Conservation (phyloP, 768 basidiomycete genomes). For the Hericium coralloides region DNA sequence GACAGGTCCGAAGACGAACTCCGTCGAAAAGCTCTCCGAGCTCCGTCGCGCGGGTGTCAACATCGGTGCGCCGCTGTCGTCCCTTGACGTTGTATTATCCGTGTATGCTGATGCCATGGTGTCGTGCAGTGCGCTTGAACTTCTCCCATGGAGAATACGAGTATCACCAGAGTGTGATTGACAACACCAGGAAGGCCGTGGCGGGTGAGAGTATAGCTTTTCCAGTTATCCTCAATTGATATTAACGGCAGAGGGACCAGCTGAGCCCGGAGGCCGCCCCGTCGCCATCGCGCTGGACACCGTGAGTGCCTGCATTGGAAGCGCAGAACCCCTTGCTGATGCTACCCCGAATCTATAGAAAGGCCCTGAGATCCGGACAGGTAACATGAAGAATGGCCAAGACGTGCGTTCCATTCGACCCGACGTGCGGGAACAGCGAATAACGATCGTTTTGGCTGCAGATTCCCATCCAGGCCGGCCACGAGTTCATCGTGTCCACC, state of each 20-base stretch:
- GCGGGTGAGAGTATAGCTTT: constrained; percentile 41
- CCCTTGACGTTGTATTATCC: not conserved
- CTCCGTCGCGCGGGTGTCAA: constrained; percentile 92
- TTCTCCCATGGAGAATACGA: constrained; percentile 99
- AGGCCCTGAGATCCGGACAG: constrained; percentile 99
- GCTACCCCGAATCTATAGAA: constrained; percentile 44
- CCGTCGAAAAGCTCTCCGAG: constrained; percentile 76
- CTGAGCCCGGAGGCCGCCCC: constrained; percentile 72
- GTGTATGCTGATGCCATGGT: constrained; percentile 1
- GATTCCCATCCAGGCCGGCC: constrained; percentile 82
- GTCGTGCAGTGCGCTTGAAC: constrained; percentile 89
- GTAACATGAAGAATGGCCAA: constrained; percentile 74
- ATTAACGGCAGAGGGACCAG: constrained; percentile 25
- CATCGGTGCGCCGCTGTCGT: constrained; percentile 52
- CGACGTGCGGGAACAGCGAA: constrained; percentile 3
- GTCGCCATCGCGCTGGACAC: constrained; percentile 98
- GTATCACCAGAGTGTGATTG: constrained; percentile 98
- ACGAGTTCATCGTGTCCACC: constrained; percentile 87
- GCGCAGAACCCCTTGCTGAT: not conserved
- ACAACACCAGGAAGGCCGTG: constrained; percentile 88
- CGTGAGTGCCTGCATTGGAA: constrained; percentile 34
- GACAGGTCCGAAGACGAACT: constrained; percentile 90
- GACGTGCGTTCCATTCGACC: constrained; percentile 50
- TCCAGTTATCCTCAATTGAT: not conserved
- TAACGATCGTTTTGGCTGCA: constrained; percentile 20